Base-by-base conservation (phyloP, 805 yeast species). In the Pichia gijzeniarum region DNA sequence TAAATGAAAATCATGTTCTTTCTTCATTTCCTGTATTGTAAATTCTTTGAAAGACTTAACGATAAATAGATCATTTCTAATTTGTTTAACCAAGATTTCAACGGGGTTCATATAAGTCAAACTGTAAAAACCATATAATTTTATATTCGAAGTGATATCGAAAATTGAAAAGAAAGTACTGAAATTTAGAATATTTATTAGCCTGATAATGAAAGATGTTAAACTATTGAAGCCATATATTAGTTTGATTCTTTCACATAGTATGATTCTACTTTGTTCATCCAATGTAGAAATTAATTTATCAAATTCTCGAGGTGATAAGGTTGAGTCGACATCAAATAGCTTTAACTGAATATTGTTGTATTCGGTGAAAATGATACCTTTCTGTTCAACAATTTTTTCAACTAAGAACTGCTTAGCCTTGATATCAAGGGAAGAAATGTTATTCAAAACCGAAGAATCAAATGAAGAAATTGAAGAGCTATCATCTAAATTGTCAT, bases 1-100 rank as follows among this genome's bases (percentile, higher is more conserved):
- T 35, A 60, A 51, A 53, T 60, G 64, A 44, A 60, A 60, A 48
- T 60, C 64, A 43, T 59, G 64, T 42, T 59, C 63, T 30, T 51
- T 54, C 43, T 59, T 60, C 63, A 59, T 57, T 44, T 60, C 64
- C 39, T 58, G 59, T 19, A 53, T 52, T 5, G 62, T 58, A 35
- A 55, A 60, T 47, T 59, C 63, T 36, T 58, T 59, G 38, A 59
- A 60, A 16, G 64, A 59, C 43, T 60, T 60, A 21, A 60, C 59
- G 32, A 58, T 52, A 34, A 58, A 60, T 31, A 60, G 48, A 46
- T 59, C 62, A 42, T 58, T 55, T 43, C 63, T 51, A 30, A 59
- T 58, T 47, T 60, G 63, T 41, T 60, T 60, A 39, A 60, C 60
- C 30, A 60, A 48, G 14, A 60, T 59, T 44, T 60, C 64, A 14